These are phyloP conservation scores for Lavandula angustifolia DNA, from an alignment of 257 asterid species.

Conservation along the genomic window DNA sequence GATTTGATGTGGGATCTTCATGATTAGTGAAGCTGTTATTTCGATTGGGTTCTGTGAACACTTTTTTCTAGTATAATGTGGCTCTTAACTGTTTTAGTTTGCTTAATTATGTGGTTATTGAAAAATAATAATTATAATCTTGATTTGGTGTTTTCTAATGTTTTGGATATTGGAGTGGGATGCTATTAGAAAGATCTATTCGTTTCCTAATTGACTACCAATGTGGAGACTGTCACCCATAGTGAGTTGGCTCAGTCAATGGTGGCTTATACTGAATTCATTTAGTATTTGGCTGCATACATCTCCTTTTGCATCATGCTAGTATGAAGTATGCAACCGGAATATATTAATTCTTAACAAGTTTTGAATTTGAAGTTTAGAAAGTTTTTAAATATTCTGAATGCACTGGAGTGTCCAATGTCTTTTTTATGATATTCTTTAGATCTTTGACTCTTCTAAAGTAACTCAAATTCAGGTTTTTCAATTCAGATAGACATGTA, in stretches of 20 bases:
- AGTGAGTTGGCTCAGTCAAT: not conserved
- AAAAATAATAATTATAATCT: not conserved
- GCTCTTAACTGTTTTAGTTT: slow-evolving; percentile 23
- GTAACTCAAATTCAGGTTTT: not conserved
- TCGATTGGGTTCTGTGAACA: slow-evolving; percentile 17
- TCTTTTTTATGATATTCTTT: not conserved
- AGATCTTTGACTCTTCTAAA: not conserved
- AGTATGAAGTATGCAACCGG: not conserved
- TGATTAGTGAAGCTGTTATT: slow-evolving; percentile 14
- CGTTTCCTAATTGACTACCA: not conserved
- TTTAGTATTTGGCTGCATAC: not conserved
- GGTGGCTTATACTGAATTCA: slow-evolving; percentile 3
- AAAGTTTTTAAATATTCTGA: slow-evolving; percentile 3
- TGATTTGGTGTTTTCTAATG: slow-evolving; percentile 21
- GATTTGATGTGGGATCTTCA: slow-evolving; percentile 21
- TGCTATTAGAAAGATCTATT: slow-evolving; percentile 17
- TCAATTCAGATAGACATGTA: not conserved
- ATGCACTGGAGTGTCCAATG: not conserved
- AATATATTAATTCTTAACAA: not conserved
- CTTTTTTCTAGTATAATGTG: slow-evolving; percentile 7
- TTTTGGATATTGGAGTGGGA: slow-evolving; percentile 24
- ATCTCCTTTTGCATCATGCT: slow-evolving; percentile 20
- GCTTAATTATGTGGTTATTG: slow-evolving; percentile 4
- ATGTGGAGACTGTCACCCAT: slow-evolving; percentile 5
- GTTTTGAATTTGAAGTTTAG: slow-evolving; percentile 4